phyloP scores from a whole-genome alignment of 2,329 filamentous ascomycete species.

The Clathrospora elynae region DNA sequence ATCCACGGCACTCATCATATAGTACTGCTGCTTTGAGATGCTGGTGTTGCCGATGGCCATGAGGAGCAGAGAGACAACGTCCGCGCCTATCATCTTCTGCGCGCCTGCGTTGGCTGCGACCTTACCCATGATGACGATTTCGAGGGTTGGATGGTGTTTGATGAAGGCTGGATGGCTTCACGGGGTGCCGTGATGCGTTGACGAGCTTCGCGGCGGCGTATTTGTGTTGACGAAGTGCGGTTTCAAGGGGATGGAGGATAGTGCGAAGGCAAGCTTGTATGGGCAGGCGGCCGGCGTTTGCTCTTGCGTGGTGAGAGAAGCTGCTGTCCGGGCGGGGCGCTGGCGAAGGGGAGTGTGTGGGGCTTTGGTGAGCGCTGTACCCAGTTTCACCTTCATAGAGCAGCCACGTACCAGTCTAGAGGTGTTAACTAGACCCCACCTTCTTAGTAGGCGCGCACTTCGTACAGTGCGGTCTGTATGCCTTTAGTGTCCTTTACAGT shows the following conservation, averaged over 20 bases:
- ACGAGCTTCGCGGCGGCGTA: no score
- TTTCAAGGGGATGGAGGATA: constrained; percentile 8
- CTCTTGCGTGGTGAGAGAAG: constrained; percentile 11
- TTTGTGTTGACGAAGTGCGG: no score
- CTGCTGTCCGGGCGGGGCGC: constrained; percentile 3
- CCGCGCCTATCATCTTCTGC: constrained; percentile 28
- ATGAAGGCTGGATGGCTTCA: no score
- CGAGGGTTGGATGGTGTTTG: background rate
- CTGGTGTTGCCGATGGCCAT: constrained; percentile 26
- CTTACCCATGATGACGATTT: constrained; percentile 23
- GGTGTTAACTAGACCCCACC: background rate
- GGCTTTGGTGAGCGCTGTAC: background rate
- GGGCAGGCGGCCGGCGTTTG: background rate
- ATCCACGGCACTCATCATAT: constrained; percentile 39
- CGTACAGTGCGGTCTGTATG: background rate
- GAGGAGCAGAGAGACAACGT: constrained; percentile 34
- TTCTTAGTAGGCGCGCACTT: background rate
- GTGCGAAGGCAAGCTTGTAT: constrained; percentile 5
- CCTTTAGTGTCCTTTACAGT: background rate
- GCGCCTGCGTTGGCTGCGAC: constrained; percentile 2
- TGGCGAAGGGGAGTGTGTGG: constrained; percentile 13
- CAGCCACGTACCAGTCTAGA: background rate
- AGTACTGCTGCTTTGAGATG: constrained; percentile 27
- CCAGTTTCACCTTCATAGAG: constrained; percentile 12
- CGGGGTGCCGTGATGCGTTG: no score